Base-by-base conservation (phyloP, 345 rosid species). In the Eucalyptus lansdowneana region DNA sequence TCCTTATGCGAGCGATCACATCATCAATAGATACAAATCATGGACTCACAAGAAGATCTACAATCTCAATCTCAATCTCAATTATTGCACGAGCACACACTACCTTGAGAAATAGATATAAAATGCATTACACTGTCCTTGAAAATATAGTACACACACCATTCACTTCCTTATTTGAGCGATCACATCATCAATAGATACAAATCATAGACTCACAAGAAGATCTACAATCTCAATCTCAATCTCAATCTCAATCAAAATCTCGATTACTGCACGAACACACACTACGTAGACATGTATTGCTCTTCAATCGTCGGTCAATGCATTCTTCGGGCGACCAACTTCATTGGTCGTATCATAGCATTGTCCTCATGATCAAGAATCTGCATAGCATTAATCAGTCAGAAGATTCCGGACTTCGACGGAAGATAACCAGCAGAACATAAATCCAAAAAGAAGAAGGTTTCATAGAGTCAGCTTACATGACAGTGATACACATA, bases 401-500 rank as follows among this genome's bases (percentile, higher is more conserved):
- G 34, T 15, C 51, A 58, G 24, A 45, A 87, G 37, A 22, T 44
- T 34, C 81, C 0, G 24, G 40, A 72, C 44, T 34, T 72, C 25
- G 81, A 72, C 25, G 81, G 25, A 34, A 72, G 24, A 34, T 72
- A 34, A 34, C 15, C 44, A 34, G 34, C 21, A 34, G 7, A 72
- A 37, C 37, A n/a, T n/a, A 15, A 14, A 65, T 65, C 37, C 76
- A 65, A 65, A 9, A 34, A 72, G 17, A 69, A 34, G 80, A 34
- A 34, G 81, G 24, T 72, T 72, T 72, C 25, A 6, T 34, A 9
- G 81, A 34, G 62, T 42, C 4, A 54, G 45, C 98, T 95, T 92
- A 97, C 98, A 76, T 97, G 99, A 92, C 99, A 97, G 88, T 97
- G 99, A 81, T 97, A 96, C 15, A 97, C 96, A 83, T 96, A 97